A percentile compares a stretch with the other conserved stretches of the same genome.
These are phyloP conservation scores for Arthrobotrys iridis DNA, from an alignment of 2,329 filamentous ascomycete species.

Conservation along the genomic window DNA sequence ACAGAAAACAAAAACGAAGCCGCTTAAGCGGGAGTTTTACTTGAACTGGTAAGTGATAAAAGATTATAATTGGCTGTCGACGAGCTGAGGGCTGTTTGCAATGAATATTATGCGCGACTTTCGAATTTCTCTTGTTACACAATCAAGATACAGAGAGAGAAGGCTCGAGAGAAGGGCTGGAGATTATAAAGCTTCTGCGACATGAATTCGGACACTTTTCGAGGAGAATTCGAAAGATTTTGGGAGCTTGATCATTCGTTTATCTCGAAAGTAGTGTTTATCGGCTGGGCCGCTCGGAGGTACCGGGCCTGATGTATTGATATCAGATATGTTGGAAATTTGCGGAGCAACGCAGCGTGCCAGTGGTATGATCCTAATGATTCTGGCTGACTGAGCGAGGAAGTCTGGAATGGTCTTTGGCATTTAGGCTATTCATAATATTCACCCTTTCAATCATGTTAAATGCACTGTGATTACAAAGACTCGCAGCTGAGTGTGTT, in stretches of 20 bases:
- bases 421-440: background rate
- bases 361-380: background rate
- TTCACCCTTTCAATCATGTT: too few species aligned
- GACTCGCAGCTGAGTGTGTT: background rate
- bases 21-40: constrained; percentile 1
- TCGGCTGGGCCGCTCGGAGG: constrained; percentile 12
- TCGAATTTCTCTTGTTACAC: too few species aligned
- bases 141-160: background rate
- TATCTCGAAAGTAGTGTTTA: background rate
- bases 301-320: too few species aligned
- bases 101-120: background rate
- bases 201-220: constrained; percentile 41
- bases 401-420: background rate
- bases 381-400: background rate
- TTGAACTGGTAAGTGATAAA: too few species aligned
- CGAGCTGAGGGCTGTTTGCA: too few species aligned
- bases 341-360: background rate
- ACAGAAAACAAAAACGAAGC: too few species aligned
- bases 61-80: too few species aligned
- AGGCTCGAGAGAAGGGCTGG: background rate
- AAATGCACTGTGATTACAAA: background rate
- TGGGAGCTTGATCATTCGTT: background rate
- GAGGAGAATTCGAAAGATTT: constrained; percentile 20
- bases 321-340: constrained; percentile 14
- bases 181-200: constrained; percentile 23